Percentiles rank a stretch among this genome's conserved stretches.
Evolutionary conservation across 192 early-diverging fungal genomes (phyloP).

Genomic region (Backusella westeae): DNA sequence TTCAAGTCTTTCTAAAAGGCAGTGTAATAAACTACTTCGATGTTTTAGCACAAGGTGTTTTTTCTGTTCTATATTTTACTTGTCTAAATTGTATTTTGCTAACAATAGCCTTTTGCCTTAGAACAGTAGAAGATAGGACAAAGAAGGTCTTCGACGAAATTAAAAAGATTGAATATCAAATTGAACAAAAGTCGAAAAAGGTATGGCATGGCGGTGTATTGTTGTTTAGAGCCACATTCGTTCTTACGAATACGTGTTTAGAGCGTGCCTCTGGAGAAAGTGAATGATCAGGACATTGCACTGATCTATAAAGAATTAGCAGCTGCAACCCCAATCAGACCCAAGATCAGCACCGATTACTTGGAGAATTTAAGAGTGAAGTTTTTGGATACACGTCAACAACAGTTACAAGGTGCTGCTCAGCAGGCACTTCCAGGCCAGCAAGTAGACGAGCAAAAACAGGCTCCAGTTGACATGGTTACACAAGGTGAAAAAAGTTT

Average conservation of each 20-base stretch:
- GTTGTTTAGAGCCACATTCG: background rate
- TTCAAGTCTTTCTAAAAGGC: background rate
- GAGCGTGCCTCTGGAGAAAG: background rate
- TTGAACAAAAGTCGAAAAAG: conserved; percentile 10
- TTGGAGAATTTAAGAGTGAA: conserved; percentile 34
- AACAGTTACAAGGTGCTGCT: background rate
- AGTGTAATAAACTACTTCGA: background rate
- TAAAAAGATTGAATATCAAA: conserved; percentile 17
- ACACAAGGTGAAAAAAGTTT: background rate
- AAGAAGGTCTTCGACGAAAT: conserved; percentile 26
- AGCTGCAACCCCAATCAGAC: conserved; percentile 4
- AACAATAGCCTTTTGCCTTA: background rate
- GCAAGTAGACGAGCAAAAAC: background rate
- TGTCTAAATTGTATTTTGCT: background rate
- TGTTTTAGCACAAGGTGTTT: background rate
- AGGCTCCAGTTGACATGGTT: background rate
- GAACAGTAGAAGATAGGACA: conserved; percentile 8
- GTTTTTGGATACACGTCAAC: conserved; percentile 35
- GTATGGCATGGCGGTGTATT: background rate
- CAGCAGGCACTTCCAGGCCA: background rate
- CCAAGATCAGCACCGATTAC: conserved; percentile 32
- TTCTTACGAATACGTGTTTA: background rate
- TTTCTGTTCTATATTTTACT: background rate
- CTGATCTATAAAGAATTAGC: conserved; percentile 21
- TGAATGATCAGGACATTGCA: conserved; percentile 8